phyloP scores from a whole-genome alignment of 176 grass and related monocot species.

The Cenchrus purpureus region DNA sequence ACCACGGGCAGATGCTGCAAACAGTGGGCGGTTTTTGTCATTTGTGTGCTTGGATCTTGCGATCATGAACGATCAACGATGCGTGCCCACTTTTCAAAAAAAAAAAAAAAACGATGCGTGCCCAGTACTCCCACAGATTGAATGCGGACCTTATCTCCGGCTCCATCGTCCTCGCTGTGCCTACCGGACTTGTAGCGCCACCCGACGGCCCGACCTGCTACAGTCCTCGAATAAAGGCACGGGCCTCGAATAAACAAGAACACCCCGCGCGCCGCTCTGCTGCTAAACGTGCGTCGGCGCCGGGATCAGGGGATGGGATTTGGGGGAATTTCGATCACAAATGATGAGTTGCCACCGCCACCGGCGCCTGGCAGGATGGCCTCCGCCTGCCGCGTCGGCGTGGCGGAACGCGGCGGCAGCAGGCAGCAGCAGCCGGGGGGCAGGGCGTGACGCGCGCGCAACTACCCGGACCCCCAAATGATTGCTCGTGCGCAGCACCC shows the following conservation, averaged over 20 bases:
- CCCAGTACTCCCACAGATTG: not conserved
- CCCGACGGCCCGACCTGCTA: not conserved
- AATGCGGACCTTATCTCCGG: not conserved
- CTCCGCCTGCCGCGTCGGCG: slow-evolving; percentile 6
- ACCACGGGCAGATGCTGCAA: not conserved
- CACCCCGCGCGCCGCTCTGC: not conserved
- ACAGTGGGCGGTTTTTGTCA: not conserved
- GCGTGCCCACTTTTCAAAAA: no score
- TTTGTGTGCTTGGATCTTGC: not conserved
- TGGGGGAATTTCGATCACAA: not conserved
- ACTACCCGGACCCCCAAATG: not conserved
- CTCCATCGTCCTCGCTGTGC: not conserved
- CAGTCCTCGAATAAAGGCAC: not conserved
- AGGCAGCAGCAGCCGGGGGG: not conserved
- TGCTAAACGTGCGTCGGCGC: slow-evolving; percentile 37
- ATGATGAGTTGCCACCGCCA: not conserved
- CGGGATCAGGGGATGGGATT: not conserved
- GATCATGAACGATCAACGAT: not conserved
- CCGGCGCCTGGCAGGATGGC: not conserved
- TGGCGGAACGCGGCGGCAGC: slow-evolving; percentile 11
- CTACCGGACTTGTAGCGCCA: not conserved
- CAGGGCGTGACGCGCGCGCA: not conserved
- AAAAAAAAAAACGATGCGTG: not conserved
- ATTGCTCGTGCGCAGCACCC: slow-evolving; percentile 20
- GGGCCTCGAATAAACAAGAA: not conserved